Base-by-base conservation (phyloP, 768 basidiomycete genomes). In the Phylloporus scabripes region DNA sequence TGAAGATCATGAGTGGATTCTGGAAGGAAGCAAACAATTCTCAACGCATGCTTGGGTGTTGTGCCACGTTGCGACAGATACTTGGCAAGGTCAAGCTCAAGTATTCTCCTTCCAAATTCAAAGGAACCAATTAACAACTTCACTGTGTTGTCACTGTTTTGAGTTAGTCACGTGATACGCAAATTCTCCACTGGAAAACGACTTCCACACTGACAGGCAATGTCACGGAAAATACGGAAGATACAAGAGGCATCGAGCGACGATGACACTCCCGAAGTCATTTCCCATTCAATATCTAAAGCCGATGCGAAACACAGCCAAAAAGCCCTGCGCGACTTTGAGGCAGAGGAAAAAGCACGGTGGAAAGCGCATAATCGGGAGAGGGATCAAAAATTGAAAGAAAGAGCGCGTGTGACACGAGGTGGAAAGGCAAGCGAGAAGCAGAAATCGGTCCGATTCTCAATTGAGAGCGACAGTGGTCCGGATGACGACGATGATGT, bases 381-480 rank as follows among this genome's bases (percentile, higher is more conserved):
- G 48, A 60, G 67, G 52, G 82, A 83, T 57, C 59, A 63, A 41
- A 72, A 65, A 32, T 50, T 79, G 59, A 82, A 82, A 63, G 76
- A 73, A 50, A 64, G 75, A 28, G 72, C 77, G 8, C 69, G 53
- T 38, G 59, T 48, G 8, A 64, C 51, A 8, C 59, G 33, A 36
- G 46, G 34, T 5, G 42, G 9, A 11, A 50, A 31, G 42, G 8
- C 57, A 26, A 51, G 42, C 18, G 47, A 45, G 21, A 58, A 54
- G 46, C 40, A 15, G 18, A 60, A 62, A 48, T 46, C 47, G n/a
- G 51, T 55, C 38, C 45, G 42, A 18, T 48, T 52, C 7, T 17
- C 17, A 12, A 62, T 57, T 11, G 68, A 60, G 6, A 46, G 34
- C n/a, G 70, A 58, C 5, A 58, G 51, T n/a, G 59, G 49, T 14